phyloP scores from a whole-genome alignment of 495 filamentous ascomycete genomes.

The Aspergillus saccharolyticus region DNA sequence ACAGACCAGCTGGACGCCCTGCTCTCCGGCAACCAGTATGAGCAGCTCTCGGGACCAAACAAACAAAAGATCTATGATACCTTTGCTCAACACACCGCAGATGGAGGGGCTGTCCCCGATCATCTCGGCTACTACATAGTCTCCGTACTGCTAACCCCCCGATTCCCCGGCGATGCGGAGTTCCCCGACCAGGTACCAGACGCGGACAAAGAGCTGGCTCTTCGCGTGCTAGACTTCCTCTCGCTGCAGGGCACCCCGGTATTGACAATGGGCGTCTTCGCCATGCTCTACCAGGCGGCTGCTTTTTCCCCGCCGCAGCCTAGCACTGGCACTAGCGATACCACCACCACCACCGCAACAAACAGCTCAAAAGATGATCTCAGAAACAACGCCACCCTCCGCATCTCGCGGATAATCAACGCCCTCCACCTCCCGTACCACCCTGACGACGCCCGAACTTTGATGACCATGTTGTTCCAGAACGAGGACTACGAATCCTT shows the following conservation, averaged over 20 bases:
- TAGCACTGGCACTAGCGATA: background rate
- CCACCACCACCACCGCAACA: background rate
- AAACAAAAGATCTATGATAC: background rate
- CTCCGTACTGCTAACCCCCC: conserved; percentile 31
- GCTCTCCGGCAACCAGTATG: background rate
- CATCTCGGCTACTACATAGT: conserved; percentile 33
- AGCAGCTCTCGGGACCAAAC: background rate
- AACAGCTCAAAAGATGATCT: background rate
- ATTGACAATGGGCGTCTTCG: conserved; percentile 40
- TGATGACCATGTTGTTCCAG: conserved; percentile 39
- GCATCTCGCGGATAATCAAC: conserved; percentile 26
- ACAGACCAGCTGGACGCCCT: background rate
- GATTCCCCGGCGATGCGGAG: conserved; percentile 6
- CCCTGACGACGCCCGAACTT: conserved; percentile 39
- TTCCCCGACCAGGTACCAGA: conserved; percentile 17
- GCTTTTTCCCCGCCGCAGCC: background rate
- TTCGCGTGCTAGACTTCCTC: conserved; percentile 45
- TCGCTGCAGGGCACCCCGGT: conserved; percentile 39
- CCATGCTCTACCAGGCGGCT: conserved; percentile 35
- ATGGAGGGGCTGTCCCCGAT: conserved; percentile 32
- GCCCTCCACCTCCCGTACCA: conserved; percentile 42
- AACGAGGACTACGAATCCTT: conserved; percentile 49
- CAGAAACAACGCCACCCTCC: conserved; percentile 12
- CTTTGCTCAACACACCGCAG: background rate
- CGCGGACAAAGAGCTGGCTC: conserved; percentile 32